Evolutionary conservation across 2,329 filamentous ascomycete species (phyloP).

Genomic region (Sporothrix mexicana): DNA sequence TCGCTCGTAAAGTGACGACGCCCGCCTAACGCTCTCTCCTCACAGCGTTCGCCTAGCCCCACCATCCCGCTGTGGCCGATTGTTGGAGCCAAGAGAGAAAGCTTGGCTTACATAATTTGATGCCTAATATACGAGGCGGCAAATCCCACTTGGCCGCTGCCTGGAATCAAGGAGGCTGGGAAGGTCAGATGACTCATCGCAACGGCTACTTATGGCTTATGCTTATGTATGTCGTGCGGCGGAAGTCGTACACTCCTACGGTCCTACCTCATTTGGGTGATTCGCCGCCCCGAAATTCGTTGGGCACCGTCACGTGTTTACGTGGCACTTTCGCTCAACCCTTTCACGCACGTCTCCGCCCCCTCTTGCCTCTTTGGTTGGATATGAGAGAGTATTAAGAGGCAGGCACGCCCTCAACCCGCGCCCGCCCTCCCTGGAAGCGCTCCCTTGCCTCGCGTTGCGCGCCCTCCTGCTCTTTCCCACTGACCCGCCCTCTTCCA

Average conservation of each 20-base stretch:
- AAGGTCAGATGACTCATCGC: constrained; percentile 26
- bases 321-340: constrained; percentile 32
- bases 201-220: constrained; percentile 1
- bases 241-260: too few relatives aligned
- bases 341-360: not conserved
- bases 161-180: constrained; percentile 9
- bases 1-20: constrained; percentile 19
- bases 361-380: constrained; percentile 23
- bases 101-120: constrained; percentile 9
- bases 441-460: constrained; percentile 15
- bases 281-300: not conserved
- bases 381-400: constrained; percentile 1
- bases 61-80: constrained; percentile 16
- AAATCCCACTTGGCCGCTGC: constrained; percentile 8
- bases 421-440: not conserved
- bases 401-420: not conserved
- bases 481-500: not conserved
- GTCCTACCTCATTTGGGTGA: too few relatives aligned
- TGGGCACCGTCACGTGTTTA: constrained; percentile 30
- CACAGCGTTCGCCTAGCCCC: constrained; percentile 18
- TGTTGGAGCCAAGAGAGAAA: not conserved
- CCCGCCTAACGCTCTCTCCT: constrained; percentile 1
- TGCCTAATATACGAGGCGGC: constrained; percentile 12
- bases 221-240: too few relatives aligned
- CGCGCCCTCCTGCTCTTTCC: constrained; percentile 22